These are phyloP conservation scores for Geotrichum europaeum DNA, from an alignment of 1,139 yeast species.

Conservation along the genomic window DNA sequence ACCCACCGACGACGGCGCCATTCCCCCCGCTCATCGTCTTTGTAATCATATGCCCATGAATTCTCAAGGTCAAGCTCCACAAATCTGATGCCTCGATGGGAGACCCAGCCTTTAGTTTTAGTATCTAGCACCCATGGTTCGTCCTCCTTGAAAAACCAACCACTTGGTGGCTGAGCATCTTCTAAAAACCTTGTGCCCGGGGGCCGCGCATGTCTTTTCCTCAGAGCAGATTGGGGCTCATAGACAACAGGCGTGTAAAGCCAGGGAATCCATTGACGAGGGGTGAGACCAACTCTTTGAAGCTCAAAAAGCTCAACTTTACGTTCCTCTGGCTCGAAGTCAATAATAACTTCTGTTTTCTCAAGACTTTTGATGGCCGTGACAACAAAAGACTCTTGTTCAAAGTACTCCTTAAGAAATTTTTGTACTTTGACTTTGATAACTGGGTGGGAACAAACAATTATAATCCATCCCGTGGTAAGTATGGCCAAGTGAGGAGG, in stretches of 20 bases:
- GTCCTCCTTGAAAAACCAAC: constrained; percentile 62
- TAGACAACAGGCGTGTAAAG: constrained; percentile 48
- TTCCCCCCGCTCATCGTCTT: constrained; percentile 30
- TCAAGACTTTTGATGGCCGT: constrained; percentile 35
- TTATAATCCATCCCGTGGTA: constrained; percentile 44
- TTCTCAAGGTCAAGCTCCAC: constrained; percentile 35
- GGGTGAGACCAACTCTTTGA: constrained; percentile 57
- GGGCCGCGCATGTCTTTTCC: constrained; percentile 60
- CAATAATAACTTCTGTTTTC: constrained; percentile 53
- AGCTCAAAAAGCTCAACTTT: constrained; percentile 70
- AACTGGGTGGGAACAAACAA: constrained; percentile 32
- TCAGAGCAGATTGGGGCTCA: constrained; percentile 44
- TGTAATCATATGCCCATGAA: constrained; percentile 45
- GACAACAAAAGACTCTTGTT: background rate
- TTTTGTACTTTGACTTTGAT: constrained; percentile 8
- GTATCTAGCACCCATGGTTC: constrained; percentile 64
- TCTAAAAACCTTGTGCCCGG: constrained; percentile 53
- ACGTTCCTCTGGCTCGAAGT: constrained; percentile 50
- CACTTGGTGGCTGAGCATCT: constrained; percentile 59
- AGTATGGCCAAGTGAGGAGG: constrained; percentile 60
- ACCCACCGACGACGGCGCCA: constrained; percentile 40
- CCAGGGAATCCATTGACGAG: constrained; percentile 53
- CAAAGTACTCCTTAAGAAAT: constrained; percentile 3
- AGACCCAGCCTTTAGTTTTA: constrained; percentile 49
- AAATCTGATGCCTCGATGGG: constrained; percentile 39